A percentile compares a stretch with the other conserved stretches of the same genome.
Evolutionary conservation across 257 asterid species (phyloP).

Genomic region (Plantago elongata): DNA sequence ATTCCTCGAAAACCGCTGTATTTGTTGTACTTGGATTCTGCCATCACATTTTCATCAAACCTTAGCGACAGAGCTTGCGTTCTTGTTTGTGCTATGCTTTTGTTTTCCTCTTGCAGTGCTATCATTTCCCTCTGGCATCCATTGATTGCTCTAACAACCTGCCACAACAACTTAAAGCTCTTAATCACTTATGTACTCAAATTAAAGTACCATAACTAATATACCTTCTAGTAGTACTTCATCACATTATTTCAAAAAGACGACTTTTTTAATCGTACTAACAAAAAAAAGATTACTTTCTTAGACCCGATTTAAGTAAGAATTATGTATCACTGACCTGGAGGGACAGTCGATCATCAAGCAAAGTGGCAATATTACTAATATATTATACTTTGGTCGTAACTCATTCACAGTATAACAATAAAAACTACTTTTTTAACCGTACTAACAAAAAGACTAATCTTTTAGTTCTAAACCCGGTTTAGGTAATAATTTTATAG

Average conservation of each 20-base stretch:
- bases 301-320: not conserved
- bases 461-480: no score
- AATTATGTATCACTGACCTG: slow-evolving; percentile 32
- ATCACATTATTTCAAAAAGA: no score
- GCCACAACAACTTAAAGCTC: slow-evolving; percentile 9
- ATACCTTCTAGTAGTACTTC: no score
- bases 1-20: slow-evolving; percentile 73
- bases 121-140: slow-evolving; percentile 57
- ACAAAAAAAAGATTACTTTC: not conserved
- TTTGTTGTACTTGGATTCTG: slow-evolving; percentile 56
- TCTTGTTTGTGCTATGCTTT: slow-evolving; percentile 50
- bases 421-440: no score
- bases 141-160: slow-evolving; percentile 58
- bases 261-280: no score
- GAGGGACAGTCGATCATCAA: slow-evolving; percentile 55
- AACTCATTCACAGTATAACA: no score
- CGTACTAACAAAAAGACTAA: no score
- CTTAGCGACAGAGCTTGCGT: slow-evolving; percentile 39
- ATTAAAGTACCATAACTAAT: not conserved
- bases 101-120: slow-evolving; percentile 60
- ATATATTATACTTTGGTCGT: no score
- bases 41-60: slow-evolving; percentile 39
- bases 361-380: slow-evolving; percentile 33
- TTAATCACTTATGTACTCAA: not conserved
- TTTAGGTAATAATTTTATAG: no score